phyloP scores from a whole-genome alignment of 331 rosid species.

The Pyrus hybrid region DNA sequence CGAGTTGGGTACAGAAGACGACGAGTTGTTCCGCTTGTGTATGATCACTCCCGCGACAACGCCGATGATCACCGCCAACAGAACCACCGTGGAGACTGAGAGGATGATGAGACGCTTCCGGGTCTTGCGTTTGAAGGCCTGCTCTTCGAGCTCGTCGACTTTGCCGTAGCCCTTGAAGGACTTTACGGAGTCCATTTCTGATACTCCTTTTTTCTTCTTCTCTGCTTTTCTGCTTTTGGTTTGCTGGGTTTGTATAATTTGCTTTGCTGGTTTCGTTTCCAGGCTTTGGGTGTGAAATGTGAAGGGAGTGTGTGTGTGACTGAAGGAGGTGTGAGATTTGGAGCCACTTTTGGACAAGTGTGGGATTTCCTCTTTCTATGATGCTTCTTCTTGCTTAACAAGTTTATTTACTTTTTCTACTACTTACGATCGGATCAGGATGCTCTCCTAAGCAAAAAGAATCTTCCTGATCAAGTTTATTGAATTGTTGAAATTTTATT shows the following conservation, averaged over 20 bases:
- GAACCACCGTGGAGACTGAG: slow-evolving; percentile 32
- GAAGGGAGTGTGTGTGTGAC: background rate
- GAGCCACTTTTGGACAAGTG: background rate
- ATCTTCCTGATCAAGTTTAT: too few species aligned
- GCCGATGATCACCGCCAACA: slow-evolving; percentile 31
- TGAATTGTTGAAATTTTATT: too few species aligned
- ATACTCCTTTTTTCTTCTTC: background rate
- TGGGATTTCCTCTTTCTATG: too few species aligned
- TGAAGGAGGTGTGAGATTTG: background rate
- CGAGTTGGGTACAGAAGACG: slow-evolving; percentile 3
- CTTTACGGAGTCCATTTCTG: slow-evolving; percentile 36
- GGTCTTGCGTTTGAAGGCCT: slow-evolving; percentile 41
- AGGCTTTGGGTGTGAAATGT: too few species aligned
- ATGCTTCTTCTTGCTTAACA: too few species aligned
- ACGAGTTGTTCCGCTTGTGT: slow-evolving; percentile 35
- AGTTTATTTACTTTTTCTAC: too few species aligned
- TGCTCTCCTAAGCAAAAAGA: too few species aligned
- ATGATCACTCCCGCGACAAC: slow-evolving; percentile 43
- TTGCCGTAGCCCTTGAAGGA: slow-evolving; percentile 71
- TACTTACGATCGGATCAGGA: too few species aligned
- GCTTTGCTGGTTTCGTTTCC: too few species aligned
- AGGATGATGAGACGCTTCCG: slow-evolving; percentile 51
- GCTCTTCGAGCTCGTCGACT: slow-evolving; percentile 54
- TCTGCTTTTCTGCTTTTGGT: background rate
- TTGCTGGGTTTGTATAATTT: background rate